Evolutionary conservation across 805 yeast genomes (phyloP), one percentile per base, ranked within the genome.

Genomic region (Zygoascus bituminiphila): DNA sequence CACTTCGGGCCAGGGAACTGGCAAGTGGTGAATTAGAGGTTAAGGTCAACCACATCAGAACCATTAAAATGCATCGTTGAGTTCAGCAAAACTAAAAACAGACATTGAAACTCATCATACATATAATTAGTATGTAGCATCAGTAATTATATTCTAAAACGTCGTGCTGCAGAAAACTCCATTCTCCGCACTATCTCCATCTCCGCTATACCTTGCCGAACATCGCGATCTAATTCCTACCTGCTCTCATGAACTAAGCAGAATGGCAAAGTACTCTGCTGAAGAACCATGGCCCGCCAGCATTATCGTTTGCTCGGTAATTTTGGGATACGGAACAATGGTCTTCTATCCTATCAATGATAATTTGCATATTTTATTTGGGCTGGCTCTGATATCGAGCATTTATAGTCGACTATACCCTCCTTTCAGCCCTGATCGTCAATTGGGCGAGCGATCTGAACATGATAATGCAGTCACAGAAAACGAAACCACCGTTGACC

Each of bases 391-490:
- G 37, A 48, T 48, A 12, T 42, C 42, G 15, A 43, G 47, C 36
- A 48, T 48, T n/a, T 21, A 48, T 24, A 21, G 42, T 24, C 38
- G 51, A 15, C 46, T 48, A 9, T 44, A 43, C 19, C 51, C 51
- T 7, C 40, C 51, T 2, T 48, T 48, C 39, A 24, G 10, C 7
- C 10, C n/a, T 10, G 38, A 43, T 8, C 44, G 35, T 2, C 44
- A 41, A 15, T 21, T 25, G 12, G 44, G 44, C 3, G 36, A 41
- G 22, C 44, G 44, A 15, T 41, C 44, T 23, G 44, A n/a, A 2
- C 24, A 41, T 41, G 44, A 41, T 35, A 41, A 41, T 15, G 33
- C 33, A n/a, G 12, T 19, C 14, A 22, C 20, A 5, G 20, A 14
- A 3, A 20, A 41, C n/a, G 44, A n/a, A 5, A 21, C 24, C 2